Conservation (phyloP, 1,139 yeast species). For the Debaryomycetaceae sp. region DNA sequence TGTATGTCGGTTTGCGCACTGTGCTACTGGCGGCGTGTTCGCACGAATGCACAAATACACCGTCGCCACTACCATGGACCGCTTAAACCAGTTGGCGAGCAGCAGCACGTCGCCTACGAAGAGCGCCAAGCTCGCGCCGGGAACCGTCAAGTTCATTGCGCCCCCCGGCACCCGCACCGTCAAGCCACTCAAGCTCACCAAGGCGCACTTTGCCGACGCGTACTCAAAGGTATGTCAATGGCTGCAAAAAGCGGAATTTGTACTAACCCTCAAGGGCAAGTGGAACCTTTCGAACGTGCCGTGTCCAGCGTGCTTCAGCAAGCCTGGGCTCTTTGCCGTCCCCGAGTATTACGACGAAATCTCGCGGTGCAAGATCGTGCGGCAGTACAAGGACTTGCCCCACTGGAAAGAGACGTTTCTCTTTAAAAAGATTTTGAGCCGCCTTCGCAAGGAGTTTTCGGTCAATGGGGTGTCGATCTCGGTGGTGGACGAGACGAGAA, state of each 20-base stretch:
- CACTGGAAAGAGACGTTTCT: conserved; percentile 48
- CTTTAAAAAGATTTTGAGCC: conserved; percentile 36
- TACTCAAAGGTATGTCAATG: conserved; percentile 40
- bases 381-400: conserved; percentile 31
- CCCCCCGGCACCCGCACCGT: conserved; percentile 19
- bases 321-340: conserved; percentile 50
- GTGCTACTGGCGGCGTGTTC: too few relatives aligned
- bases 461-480: conserved; percentile 57
- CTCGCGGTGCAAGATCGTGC: conserved; percentile 38
- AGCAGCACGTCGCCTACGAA: conserved; percentile 2
- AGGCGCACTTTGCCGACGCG: conserved; percentile 57
- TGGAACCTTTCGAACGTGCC: conserved; percentile 54
- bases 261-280: conserved; percentile 36
- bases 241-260: too few relatives aligned
- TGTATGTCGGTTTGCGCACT: conserved; percentile 4
- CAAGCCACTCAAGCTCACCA: conserved; percentile 39
- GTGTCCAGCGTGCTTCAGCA: conserved; percentile 47
- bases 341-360: conserved; percentile 53
- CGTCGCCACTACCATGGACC: conserved; percentile 3
- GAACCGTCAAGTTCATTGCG: conserved; percentile 13
- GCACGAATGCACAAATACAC: background rate
- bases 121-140: background rate
- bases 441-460: conserved; percentile 32
- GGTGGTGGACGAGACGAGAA: conserved; percentile 45
- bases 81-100: conserved; percentile 5